Conservation (phyloP, 768 basidiomycete genomes). For the Kwoniella mangroviensis region DNA sequence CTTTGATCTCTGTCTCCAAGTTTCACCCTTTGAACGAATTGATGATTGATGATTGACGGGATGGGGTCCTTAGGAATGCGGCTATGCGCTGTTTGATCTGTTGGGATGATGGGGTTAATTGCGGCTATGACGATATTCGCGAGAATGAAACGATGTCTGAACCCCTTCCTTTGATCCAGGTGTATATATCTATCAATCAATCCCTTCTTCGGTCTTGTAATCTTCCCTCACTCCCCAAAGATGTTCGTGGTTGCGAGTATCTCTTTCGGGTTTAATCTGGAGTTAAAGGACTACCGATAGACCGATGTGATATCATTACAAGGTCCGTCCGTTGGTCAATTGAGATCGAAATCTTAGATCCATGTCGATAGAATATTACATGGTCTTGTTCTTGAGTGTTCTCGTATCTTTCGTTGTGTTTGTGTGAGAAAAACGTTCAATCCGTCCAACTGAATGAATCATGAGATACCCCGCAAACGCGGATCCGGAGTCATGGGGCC, state of each 20-base stretch:
- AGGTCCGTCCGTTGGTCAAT: background rate
- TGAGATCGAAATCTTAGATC: too few species aligned
- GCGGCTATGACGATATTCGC: slow-evolving; percentile 11
- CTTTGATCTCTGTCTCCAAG: background rate
- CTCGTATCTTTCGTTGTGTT: too few species aligned
- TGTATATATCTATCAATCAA: background rate
- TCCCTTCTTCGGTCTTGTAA: too few species aligned
- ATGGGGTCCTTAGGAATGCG: slow-evolving; percentile 2
- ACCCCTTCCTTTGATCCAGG: slow-evolving; percentile 5
- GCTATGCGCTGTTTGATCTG: slow-evolving; percentile 5
- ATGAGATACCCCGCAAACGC: background rate
- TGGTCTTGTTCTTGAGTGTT: too few species aligned
- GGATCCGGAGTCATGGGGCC: background rate
- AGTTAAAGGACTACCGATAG: background rate
- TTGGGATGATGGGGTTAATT: background rate
- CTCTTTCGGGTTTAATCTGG: background rate
- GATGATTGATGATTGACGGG: too few species aligned
- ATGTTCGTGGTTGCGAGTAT: background rate
- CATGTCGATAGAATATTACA: too few species aligned
- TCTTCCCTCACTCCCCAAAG: background rate
- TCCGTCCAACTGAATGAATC: background rate
- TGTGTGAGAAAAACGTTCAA: background rate
- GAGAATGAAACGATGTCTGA: background rate
- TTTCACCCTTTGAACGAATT: too few species aligned
- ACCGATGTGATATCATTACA: background rate